A percentile compares a stretch with the other conserved stretches of the same genome.
Evolutionary conservation across 1,139 yeast species (phyloP).

Genomic region (Yamadazyma siamensis): DNA sequence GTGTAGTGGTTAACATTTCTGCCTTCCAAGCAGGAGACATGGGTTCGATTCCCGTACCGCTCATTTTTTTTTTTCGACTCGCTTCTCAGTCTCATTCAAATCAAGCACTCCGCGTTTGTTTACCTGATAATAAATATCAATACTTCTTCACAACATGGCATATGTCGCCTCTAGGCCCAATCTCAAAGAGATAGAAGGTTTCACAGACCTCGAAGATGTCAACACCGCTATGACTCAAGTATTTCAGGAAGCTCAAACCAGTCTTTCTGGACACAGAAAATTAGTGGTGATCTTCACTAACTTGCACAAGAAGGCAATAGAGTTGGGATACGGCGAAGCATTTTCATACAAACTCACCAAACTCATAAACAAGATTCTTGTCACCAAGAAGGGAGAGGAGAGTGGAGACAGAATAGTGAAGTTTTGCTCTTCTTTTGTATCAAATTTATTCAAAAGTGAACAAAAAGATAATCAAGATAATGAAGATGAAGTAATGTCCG

Average conservation of each 20-base stretch:
- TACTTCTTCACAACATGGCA: constrained; percentile 2
- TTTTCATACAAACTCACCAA: constrained; percentile 61
- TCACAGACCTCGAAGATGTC: constrained; percentile 27
- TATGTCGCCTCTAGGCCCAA: constrained; percentile 7
- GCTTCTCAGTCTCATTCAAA: constrained; percentile 1
- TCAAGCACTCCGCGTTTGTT: constrained; percentile 6
- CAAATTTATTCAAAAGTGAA: constrained; percentile 33
- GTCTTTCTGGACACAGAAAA: constrained; percentile 74
- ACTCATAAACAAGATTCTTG: constrained; percentile 61
- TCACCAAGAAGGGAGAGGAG: constrained; percentile 66
- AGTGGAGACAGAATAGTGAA: constrained; percentile 78
- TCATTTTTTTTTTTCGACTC: constrained; percentile 36
- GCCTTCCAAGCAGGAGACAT: constrained; percentile 82
- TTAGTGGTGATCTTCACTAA: constrained; percentile 61
- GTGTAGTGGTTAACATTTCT: constrained; percentile 52
- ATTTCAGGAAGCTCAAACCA: constrained; percentile 77
- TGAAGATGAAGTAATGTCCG: constrained; percentile 18
- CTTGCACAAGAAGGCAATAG: constrained; percentile 55
- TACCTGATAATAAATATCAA: constrained; percentile 1
- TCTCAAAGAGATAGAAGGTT: constrained; percentile 11
- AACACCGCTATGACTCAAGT: constrained; percentile 55
- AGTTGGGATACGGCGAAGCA: constrained; percentile 49
- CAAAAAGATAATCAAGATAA: constrained; percentile 15
- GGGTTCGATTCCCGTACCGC: constrained; percentile 84
- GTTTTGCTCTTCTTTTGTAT: constrained; percentile 66